Conservation (phyloP, 1,139 yeast genomes). For the Yamadazyma diddensiae region DNA sequence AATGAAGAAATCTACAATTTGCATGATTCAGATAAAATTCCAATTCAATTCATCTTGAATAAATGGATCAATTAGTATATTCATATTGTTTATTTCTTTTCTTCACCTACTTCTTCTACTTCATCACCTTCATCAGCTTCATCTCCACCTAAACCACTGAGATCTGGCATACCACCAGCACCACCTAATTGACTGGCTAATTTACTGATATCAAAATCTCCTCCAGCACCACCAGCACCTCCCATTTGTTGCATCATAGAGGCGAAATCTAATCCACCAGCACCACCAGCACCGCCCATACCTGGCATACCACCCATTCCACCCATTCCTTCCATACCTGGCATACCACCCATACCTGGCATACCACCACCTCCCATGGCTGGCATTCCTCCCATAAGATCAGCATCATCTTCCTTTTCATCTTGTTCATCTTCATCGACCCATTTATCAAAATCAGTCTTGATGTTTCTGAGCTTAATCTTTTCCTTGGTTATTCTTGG, state of each 20-base stretch:
- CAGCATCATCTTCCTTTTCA: constrained; percentile 46
- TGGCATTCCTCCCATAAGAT: constrained; percentile 26
- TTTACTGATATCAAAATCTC: constrained; percentile 33
- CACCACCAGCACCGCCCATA: constrained; percentile 26
- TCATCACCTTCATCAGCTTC: constrained; percentile 33
- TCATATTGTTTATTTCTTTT: constrained; percentile 19
- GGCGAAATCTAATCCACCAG: constrained; percentile 20
- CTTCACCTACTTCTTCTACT: constrained; percentile 29
- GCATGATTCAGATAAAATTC: neutral
- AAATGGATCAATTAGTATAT: constrained; percentile 1
- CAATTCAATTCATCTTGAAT: neutral
- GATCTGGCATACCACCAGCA: constrained; percentile 25
- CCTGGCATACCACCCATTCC: constrained; percentile 18
- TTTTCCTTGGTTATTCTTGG: constrained; percentile 82
- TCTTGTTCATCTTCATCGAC: constrained; percentile 94
- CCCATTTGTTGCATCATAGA: constrained; percentile 31
- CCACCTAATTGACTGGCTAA: constrained; percentile 47
- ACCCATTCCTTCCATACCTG: constrained; percentile 26
- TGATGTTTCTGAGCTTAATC: constrained; percentile 67
- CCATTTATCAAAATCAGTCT: constrained; percentile 97
- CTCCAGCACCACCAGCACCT: constrained; percentile 32
- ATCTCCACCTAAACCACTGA: constrained; percentile 15
- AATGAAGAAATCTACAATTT: neutral
- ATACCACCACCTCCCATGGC: constrained; percentile 29
- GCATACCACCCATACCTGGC: constrained; percentile 24